Percentiles rank a stretch among this genome's conserved stretches.
phyloP scores from a whole-genome alignment of 1,284 basidiomycete genomes.

The Ceratobasidium sp. region DNA sequence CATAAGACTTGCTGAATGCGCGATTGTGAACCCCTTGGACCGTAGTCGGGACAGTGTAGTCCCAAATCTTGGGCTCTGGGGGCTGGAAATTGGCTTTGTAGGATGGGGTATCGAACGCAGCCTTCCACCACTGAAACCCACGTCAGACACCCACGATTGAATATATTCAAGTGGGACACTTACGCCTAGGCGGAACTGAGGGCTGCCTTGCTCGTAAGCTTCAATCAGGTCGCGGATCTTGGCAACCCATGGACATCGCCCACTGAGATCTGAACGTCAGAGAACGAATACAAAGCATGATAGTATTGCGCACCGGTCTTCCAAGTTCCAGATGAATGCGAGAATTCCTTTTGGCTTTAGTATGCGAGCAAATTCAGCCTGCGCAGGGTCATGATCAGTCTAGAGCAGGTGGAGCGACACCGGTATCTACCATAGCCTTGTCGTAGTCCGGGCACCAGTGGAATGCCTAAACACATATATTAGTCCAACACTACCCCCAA shows the following conservation, averaged over 20 bases:
- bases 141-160: constrained; percentile 62
- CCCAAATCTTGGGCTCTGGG: constrained; percentile 49
- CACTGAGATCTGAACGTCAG: constrained; percentile 56
- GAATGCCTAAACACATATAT: constrained; percentile 65
- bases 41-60: constrained; percentile 45
- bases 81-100: constrained; percentile 65
- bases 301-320: constrained; percentile 65
- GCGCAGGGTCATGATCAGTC: neutral
- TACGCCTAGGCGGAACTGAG: constrained; percentile 75
- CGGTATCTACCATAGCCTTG: constrained; percentile 59
- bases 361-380: constrained; percentile 72
- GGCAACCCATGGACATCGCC: constrained; percentile 72
- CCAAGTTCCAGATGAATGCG: constrained; percentile 82
- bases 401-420: neutral
- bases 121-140: constrained; percentile 58
- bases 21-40: constrained; percentile 62
- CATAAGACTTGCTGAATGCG: constrained; percentile 78
- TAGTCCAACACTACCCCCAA: neutral
- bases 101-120: constrained; percentile 61
- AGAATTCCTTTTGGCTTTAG: constrained; percentile 72
- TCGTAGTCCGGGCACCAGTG: constrained; percentile 84
- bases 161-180: constrained; percentile 69
- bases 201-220: constrained; percentile 70
- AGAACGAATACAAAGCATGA: constrained; percentile 8
- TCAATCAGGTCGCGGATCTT: constrained; percentile 73